Evolutionary conservation across 202 grass and related monocot genomes (phyloP), one percentile per base, ranked within the genome.

Genomic region (Eragrostis tef): DNA sequence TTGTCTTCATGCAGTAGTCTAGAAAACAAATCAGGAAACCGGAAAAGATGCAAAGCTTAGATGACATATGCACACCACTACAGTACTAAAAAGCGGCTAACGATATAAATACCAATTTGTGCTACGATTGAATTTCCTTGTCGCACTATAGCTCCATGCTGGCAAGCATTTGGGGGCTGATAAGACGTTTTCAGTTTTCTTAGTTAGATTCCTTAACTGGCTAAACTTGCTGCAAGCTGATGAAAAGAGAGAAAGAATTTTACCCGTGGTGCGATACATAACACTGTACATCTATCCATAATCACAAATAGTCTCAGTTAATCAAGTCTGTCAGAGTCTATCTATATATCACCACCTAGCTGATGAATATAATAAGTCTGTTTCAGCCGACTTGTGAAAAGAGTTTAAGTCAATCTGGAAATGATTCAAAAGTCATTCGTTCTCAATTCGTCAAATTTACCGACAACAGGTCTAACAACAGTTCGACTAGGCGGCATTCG

Each of bases 11-110:
- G 72, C 68, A 65, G 11, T 13, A 69, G 16, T 81, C 65, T 78
- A 79, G 44, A 71, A 82, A 67, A 49, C 71, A 43, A 59, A 82
- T 26, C 70, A 66, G 5, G 5, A 43, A 69, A 70, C 47, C 66
- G 71, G 75, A 56, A 89, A 86, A 53, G 11, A 54, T 27, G 20
- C 44, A 76, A 46, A 72, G 67, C 70, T 70, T 53, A 72, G 6
- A 90, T 81, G 59, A 70, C 77, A 79, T 49, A 80, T 67, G 52
- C 61, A 70, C 76, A 85, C 83, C 77, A 87, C 74, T 53, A 74
- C 64, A 67, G 9, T 56, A 64, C 69, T 36, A 45, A 31, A 77
- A 81, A 66, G 76, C 39, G n/a, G 7, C 31, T 53, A 48, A 39
- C 71, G 41, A 80, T 83, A 68, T 11, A 47, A 52, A 76, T 70